Evolutionary conservation across 352 stramenopile genomes (phyloP), one percentile per base, ranked within the genome.

Genomic region (Phytophthora idaei): DNA sequence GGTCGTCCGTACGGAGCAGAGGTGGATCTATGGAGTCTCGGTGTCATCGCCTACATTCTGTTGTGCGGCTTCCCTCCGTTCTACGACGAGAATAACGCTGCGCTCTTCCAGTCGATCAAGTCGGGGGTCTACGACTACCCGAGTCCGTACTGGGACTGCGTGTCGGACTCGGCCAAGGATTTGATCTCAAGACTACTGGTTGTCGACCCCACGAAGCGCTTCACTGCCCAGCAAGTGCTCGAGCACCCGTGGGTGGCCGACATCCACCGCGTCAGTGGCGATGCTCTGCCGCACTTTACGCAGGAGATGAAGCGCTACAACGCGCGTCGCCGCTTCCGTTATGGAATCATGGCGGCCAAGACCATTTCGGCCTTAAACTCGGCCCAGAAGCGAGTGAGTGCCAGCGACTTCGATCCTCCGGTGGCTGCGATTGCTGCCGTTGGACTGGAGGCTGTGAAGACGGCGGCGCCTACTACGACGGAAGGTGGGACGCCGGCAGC

Each of bases 21-120:
- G 76, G 92, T 97, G 6, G 96, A 99, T 74, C 90, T 98, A 56
- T 99, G 95, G 95, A 96, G 80, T 77, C 81, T 99, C 27, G 97
- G 97, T 14, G 95, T 99, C 36, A 99, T 99, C 77, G 75, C 96
- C 3, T 99, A 99, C 85, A 97, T 97, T 57, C 50, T 97, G 67
- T 57, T 94, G 25, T 98, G 90, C 55, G 97, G 97, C 5, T 98
- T 97, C 50, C 97, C 97, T 31, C 97, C 97, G 2, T 99, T 99
- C 76, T 98, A 99, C 76, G 89, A 97, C 65, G 92, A 97, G 50
- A 91, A 97, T 79, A 97, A 95, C 56, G 83, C 84, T 10, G 86
- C 83, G 10, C 66, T 97, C n/a, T 97, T 97, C 65, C 85, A 89
- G 57, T 89, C 78, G 25, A 97, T 98, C 77, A 92, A 94, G 60